Base-by-base conservation (phyloP, 1,139 yeast genomes). In the Yamadazyma conglobata region DNA sequence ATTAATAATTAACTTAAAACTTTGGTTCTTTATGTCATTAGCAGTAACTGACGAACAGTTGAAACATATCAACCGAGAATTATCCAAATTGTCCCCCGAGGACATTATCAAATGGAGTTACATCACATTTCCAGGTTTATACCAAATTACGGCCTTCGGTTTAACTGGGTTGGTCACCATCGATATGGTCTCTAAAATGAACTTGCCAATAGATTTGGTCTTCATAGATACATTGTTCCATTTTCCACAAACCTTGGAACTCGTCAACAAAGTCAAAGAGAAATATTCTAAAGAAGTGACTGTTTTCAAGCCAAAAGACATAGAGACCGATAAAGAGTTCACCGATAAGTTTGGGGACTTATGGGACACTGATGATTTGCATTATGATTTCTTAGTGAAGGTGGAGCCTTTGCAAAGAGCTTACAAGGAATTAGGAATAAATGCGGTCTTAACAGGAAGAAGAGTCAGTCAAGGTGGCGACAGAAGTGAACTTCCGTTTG, bases 141-240 rank as follows among this genome's bases (percentile, higher is more conserved):
- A 58, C 52, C 98, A 91, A 56, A 88, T 96, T 3, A 87, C 97
- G 0, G 97, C 97, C 2, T 87, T 89, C 58, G 98, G 98, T 0
- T 69, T 91, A 24, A 85, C 96, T 1, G 98, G 98, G 0, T 61
- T 89, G 37, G 95, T 83, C 15, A 88, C 91, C 10, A 66, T 86
- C 20, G 96, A 89, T 54, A 83, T 89, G 73, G 61, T 89, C 24
- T 70, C 84, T n/a, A 77, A 78, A 50, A 46, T 80, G 31, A 46
- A 44, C 10, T 68, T 70, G 44, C 70, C 79, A 1, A 70, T 86
- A 8, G 95, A 88, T 36, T 66, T 89, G 36, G 82, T 91, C 4
- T 91, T 89, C 51, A 68, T 89, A 27, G 97, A 91, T 53, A 91
- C 98, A 0, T 64, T 91, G 37, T 86, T 89, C 53, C 96, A 89